Percentiles rank a stretch among this genome's conserved stretches.
Conservation (phyloP, 345 rosid species). For the Sonneratia alba region DNA sequence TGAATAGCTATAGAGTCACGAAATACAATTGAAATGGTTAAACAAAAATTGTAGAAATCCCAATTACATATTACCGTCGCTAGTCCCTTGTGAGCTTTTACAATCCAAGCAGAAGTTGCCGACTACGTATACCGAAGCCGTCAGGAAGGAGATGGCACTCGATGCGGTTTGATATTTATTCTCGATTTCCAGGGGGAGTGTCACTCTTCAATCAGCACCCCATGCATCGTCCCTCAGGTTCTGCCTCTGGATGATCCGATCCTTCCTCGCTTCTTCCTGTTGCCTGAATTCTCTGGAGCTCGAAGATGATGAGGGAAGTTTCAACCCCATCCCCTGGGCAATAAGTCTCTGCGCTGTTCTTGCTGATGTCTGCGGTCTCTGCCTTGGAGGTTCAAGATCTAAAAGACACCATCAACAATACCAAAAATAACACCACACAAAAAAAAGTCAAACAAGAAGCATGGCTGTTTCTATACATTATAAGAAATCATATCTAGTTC, state of each 20-base stretch:
- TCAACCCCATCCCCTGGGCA: conserved; percentile 87
- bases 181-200: not conserved
- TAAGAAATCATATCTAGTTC: no score
- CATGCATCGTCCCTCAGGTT: conserved; percentile 79
- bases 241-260: conserved; percentile 63
- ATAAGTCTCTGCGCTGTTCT: conserved; percentile 89
- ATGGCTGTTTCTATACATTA: no score
- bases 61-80: no score
- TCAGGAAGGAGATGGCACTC: not conserved
- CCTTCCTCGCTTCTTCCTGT: conserved; percentile 85
- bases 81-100: no score
- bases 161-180: not conserved
- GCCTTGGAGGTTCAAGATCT: conserved; percentile 89
- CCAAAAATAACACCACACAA: no score
- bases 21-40: no score
- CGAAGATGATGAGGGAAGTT: conserved; percentile 37
- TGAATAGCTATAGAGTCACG: no score
- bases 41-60: no score
- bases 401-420: conserved; percentile 5
- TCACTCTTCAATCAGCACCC: conserved; percentile 46
- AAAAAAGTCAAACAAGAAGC: no score
- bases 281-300: conserved; percentile 55
- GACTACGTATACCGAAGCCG: not conserved
- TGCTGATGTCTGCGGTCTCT: conserved; percentile 81
- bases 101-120: no score